A percentile compares a stretch with the other conserved stretches of the same genome.
These are phyloP conservation scores for Lipomyces yamanashiensis DNA, from an alignment of 805 yeast species.

Conservation along the genomic window DNA sequence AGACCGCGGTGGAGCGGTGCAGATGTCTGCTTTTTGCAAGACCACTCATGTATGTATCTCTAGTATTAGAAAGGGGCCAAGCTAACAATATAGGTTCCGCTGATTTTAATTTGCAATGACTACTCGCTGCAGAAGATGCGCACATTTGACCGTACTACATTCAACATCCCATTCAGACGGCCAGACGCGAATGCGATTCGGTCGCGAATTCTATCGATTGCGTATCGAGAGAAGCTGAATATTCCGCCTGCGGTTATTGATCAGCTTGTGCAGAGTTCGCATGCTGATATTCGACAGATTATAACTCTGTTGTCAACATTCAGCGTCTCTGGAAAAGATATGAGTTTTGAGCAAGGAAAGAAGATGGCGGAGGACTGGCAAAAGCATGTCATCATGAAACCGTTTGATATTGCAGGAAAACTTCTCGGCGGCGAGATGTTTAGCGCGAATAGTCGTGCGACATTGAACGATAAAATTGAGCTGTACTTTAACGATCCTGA, in stretches of 20 bases:
- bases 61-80: not conserved
- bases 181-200: constrained; percentile 83
- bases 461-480: constrained; percentile 80
- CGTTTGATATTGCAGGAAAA: constrained; percentile 83
- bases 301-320: constrained; percentile 87
- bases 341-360: constrained; percentile 67
- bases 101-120: constrained; percentile 93
- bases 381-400: constrained; percentile 86
- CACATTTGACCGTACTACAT: constrained; percentile 83
- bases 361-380: constrained; percentile 64
- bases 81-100: constrained; percentile 59
- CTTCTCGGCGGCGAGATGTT: constrained; percentile 66
- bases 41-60: constrained; percentile 56
- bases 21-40: constrained; percentile 82
- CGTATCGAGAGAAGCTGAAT: constrained; percentile 79
- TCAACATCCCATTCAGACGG: constrained; percentile 82
- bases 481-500: constrained; percentile 93
- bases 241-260: constrained; percentile 81
- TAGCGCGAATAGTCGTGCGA: constrained; percentile 55
- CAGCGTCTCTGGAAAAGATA: constrained; percentile 64
- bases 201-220: constrained; percentile 87
- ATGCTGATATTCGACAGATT: constrained; percentile 92
- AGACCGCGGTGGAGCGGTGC: constrained; percentile 98
- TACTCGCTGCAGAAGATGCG: constrained; percentile 92
- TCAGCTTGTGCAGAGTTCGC: constrained; percentile 80